Evolutionary conservation across 2,329 filamentous ascomycete genomes (phyloP).

Genomic region (Pseudogymnoascus sp.): DNA sequence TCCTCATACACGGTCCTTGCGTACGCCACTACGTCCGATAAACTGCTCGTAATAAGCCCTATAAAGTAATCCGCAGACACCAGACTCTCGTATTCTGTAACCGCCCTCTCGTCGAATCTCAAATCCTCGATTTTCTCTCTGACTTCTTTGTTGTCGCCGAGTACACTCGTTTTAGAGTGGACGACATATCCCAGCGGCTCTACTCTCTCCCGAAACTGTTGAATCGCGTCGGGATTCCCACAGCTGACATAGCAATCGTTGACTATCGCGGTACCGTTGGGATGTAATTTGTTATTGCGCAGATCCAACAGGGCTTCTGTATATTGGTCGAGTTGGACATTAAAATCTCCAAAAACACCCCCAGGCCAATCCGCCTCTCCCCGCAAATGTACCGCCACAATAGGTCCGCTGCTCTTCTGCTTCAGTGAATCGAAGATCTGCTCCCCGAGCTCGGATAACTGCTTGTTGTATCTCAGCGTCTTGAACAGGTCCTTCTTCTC

Average conservation of each 20-base stretch:
- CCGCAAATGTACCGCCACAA: slow-evolving; percentile 20
- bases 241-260: slow-evolving; percentile 20
- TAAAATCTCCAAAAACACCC: slow-evolving; percentile 11
- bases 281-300: background rate
- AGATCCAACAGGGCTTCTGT: slow-evolving; percentile 14
- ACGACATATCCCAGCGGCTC: slow-evolving; percentile 16
- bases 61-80: slow-evolving; percentile 17
- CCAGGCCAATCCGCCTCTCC: slow-evolving; percentile 21
- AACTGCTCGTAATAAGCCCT: slow-evolving; percentile 19
- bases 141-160: slow-evolving; percentile 10
- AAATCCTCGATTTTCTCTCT: slow-evolving; percentile 13
- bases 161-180: slow-evolving; percentile 17
- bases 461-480: slow-evolving; percentile 16
- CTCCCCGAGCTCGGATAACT: slow-evolving; percentile 14
- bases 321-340: slow-evolving; percentile 18
- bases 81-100: slow-evolving; percentile 20
- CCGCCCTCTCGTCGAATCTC: slow-evolving; percentile 18
- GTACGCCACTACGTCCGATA: slow-evolving; percentile 20
- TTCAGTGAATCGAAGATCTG: slow-evolving; percentile 12
- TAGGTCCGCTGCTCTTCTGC: background rate
- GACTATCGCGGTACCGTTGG: slow-evolving; percentile 3
- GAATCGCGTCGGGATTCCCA: slow-evolving; percentile 16
- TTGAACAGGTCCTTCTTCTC: slow-evolving; percentile 20
- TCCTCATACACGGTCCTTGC: slow-evolving; percentile 15
- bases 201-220: slow-evolving; percentile 14